Evolutionary conservation across 192 early-diverging fungal genomes (phyloP).

Genomic region (Funneliformis geosporum): DNA sequence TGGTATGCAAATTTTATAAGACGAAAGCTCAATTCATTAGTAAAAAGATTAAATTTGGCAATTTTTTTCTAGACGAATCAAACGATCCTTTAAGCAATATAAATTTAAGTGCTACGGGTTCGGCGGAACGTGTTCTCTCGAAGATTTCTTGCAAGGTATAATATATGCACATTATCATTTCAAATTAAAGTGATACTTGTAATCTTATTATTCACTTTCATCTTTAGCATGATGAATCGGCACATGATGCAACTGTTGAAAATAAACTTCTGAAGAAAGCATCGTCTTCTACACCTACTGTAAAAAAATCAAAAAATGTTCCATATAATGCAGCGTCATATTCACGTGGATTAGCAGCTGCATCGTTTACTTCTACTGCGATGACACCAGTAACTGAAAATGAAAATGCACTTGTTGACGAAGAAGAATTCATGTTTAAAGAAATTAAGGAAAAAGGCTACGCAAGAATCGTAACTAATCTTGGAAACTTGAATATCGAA

Average conservation of each 20-base stretch:
- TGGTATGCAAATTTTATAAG: slow-evolving; percentile 36
- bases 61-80: neutral
- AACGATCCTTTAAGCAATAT: slow-evolving; percentile 62
- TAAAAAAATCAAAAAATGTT: slow-evolving; percentile 45
- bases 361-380: slow-evolving; percentile 87
- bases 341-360: slow-evolving; percentile 74
- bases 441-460: slow-evolving; percentile 82
- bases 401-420: slow-evolving; percentile 66
- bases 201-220: neutral
- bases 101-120: slow-evolving; percentile 54
- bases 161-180: neutral
- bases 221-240: slow-evolving; percentile 34
- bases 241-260: slow-evolving; percentile 28
- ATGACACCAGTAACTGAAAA: slow-evolving; percentile 70
- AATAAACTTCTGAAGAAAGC: slow-evolving; percentile 33
- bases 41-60: neutral
- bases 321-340: slow-evolving; percentile 83
- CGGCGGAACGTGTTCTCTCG: slow-evolving; percentile 55
- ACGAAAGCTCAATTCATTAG: neutral
- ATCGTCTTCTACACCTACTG: neutral
- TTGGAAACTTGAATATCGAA: slow-evolving; percentile 82
- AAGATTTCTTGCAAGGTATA: slow-evolving; percentile 50
- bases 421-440: slow-evolving; percentile 90
- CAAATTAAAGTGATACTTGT: neutral
- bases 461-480: slow-evolving; percentile 75